These are phyloP conservation scores for Protea cynaroides DNA, from an alignment of 164 flowering plant species.

Conservation along the genomic window DNA sequence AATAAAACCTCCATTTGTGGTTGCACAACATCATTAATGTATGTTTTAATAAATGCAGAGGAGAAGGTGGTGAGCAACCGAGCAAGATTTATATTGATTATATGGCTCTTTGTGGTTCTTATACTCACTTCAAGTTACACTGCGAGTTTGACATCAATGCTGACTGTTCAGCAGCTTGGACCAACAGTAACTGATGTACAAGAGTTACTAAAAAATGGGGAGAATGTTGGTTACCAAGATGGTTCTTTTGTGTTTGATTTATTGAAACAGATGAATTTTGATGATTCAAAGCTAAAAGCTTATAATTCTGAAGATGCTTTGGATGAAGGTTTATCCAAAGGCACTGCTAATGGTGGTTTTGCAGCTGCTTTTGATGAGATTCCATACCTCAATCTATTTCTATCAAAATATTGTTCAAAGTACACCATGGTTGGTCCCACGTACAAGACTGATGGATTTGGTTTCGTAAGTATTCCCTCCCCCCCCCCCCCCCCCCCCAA, in stretches of 20 bases:
- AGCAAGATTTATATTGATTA: conserved; percentile 34
- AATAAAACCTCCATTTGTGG: no score
- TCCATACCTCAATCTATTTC: conserved; percentile 36
- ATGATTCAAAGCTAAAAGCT: conserved; percentile 12
- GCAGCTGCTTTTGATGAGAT: conserved; percentile 42
- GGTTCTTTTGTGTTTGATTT: conserved; percentile 31
- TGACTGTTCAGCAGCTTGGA: conserved; percentile 38
- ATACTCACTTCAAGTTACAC: conserved; percentile 44
- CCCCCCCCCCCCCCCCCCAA: no score
- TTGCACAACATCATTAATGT: no score
- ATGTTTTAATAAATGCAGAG: conserved; percentile 13
- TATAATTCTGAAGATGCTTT: conserved; percentile 22
- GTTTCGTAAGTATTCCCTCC: conserved; percentile 26
- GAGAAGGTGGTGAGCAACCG: conserved; percentile 40
- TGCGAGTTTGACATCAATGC: conserved; percentile 34
- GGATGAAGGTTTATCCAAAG: conserved; percentile 23
- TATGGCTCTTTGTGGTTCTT: conserved; percentile 50
- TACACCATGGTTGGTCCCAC: conserved; percentile 20
- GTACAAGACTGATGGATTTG: conserved; percentile 20
- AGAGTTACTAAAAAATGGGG: conserved; percentile 24
- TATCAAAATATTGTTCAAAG: conserved; percentile 22
- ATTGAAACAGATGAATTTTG: conserved; percentile 20
- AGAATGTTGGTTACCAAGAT: conserved; percentile 28
- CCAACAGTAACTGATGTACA: conserved; percentile 31
- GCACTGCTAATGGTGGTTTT: conserved; percentile 33